Evolutionary conservation across 306 rosid species (phyloP), one percentile per base, ranked within the genome.

Genomic region (Quercus variabilis): DNA sequence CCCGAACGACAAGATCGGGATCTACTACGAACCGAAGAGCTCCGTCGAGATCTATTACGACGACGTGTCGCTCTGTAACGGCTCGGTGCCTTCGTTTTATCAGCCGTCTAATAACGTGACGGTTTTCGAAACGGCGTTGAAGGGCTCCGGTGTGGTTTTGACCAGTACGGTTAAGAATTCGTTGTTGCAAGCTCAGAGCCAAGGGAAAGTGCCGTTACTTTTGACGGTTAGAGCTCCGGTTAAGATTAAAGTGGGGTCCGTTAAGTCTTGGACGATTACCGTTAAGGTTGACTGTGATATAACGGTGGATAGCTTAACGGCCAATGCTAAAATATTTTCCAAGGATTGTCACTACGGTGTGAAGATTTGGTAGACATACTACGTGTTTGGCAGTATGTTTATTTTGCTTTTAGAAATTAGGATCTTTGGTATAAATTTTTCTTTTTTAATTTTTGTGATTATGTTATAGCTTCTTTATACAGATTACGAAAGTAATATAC

Each of bases 51-150:
- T 92, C 3, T 84, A 63, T 56, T 90, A 84, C 52, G 46, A 82
- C 20, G 86, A 83, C 65, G 79, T 81, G 33, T 76, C 23, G 73
- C 54, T 92, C 5, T 83, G 90, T 38, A 71, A 88, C 52, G 97
- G 97, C 60, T 78, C 64, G 43, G 13, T 86, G 79, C 93, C 98
- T 55, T 81, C 78, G 67, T 90, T 94, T 76, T 88, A 85, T 56
- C 96, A 94, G 88, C 89, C 96, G 75, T 11, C 88, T 2, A 87
- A 87, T 7, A 94, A 92, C 62, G 85, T 85, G 30, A 94, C 93
- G 68, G 88, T 77, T 74, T 68, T 94, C 9, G 14, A 23, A 57
- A 86, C 87, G 79, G 81, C 57, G 90, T 71, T 90, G 14, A 84
- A 15, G 15, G 97, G 94, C 5, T 74, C 80, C 15, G 79, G 71